Percentiles rank a stretch among this genome's conserved stretches.
Evolutionary conservation across 2,329 filamentous ascomycete genomes (phyloP).

Genomic region (Colletotrichum tanaceti): DNA sequence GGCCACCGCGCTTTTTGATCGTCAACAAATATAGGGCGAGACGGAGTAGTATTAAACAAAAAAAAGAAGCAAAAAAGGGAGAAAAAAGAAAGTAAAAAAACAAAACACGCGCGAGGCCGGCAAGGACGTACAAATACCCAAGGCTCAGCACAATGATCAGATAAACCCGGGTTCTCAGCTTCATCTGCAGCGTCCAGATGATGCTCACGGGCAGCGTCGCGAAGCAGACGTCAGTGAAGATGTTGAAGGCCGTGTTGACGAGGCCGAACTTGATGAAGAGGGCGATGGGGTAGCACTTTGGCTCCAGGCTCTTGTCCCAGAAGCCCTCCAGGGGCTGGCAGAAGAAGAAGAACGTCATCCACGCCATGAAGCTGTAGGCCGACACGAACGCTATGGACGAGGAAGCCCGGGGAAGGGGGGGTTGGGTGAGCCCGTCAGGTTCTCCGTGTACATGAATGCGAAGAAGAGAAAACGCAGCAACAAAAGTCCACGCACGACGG

Average conservation of each 20-base stretch:
- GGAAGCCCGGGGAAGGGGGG: no score
- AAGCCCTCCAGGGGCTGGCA: constrained; percentile 21
- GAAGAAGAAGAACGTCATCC: constrained; percentile 27
- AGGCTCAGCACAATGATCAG: constrained; percentile 47
- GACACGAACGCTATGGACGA: constrained; percentile 38
- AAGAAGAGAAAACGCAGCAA: no score
- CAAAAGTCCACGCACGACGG: no score
- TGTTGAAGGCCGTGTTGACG: constrained; percentile 19
- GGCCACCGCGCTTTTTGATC: constrained; percentile 49
- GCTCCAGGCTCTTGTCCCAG: constrained; percentile 28
- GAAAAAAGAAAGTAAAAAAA: no score
- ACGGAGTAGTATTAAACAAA: no score
- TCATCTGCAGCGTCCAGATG: constrained; percentile 54
- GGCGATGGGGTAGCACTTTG: constrained; percentile 22
- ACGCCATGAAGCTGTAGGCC: constrained; percentile 42
- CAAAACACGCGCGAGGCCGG: not conserved
- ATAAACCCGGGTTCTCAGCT: constrained; percentile 51
- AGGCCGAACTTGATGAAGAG: constrained; percentile 27
- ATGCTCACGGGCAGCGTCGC: constrained; percentile 55
- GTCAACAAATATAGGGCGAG: not conserved
- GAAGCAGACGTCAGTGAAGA: constrained; percentile 54
- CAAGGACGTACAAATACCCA: constrained; percentile 38
- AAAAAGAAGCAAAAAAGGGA: no score
- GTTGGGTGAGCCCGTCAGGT: no score
- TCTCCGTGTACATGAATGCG: no score